Percentiles rank a stretch among this genome's conserved stretches.
phyloP scores from a whole-genome alignment of 2,329 filamentous ascomycete species.

The Zymoseptoria ardabiliae region DNA sequence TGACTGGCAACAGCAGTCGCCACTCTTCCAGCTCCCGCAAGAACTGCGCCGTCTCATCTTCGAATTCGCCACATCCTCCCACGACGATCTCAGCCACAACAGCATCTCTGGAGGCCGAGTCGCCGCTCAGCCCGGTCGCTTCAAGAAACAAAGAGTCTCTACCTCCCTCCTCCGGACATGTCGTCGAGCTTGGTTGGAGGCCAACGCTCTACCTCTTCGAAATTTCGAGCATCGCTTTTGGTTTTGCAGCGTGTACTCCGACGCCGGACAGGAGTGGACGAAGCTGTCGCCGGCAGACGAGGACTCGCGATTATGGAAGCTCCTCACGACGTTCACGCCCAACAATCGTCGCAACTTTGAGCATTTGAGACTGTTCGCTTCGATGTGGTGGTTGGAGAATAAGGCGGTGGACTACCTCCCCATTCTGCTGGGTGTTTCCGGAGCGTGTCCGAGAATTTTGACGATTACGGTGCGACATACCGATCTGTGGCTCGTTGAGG shows the following conservation, averaged over 20 bases:
- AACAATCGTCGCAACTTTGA: neutral
- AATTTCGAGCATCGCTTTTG: neutral
- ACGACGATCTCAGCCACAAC: neutral
- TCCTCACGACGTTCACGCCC: neutral
- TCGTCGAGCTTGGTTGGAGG: neutral
- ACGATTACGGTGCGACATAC: neutral
- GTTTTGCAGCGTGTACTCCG: neutral
- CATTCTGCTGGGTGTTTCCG: neutral
- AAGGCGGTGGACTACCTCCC: neutral
- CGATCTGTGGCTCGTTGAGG: neutral
- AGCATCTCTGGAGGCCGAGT: neutral
- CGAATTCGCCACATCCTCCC: neutral
- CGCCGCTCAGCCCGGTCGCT: neutral
- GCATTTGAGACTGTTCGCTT: neutral
- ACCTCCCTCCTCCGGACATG: neutral
- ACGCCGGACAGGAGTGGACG: neutral
- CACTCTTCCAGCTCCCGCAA: constrained; percentile 3
- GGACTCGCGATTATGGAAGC: neutral
- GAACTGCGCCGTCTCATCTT: constrained; percentile 7
- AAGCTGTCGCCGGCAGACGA: neutral
- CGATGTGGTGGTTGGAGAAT: neutral
- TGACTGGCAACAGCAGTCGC: neutral
- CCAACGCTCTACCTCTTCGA: neutral
- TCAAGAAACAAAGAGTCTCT: neutral
- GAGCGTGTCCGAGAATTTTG: neutral